phyloP scores from a whole-genome alignment of 2,329 filamentous ascomycete species.

The Thermothelomyces thermophilus region DNA sequence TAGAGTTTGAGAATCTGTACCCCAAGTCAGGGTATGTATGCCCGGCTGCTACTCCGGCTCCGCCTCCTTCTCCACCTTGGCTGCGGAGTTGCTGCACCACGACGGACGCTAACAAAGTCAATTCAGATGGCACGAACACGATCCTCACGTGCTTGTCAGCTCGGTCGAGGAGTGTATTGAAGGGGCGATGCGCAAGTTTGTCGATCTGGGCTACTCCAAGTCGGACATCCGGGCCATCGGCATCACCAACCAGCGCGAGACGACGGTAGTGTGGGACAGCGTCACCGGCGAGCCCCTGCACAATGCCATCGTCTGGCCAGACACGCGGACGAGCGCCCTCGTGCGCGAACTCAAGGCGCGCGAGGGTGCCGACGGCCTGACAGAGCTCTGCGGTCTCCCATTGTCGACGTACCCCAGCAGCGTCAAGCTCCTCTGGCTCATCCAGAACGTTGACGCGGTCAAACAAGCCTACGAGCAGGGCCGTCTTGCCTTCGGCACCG shows the following conservation, averaged over 20 bases:
- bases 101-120: constrained; percentile 7
- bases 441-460: constrained; percentile 64
- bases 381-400: constrained; percentile 69
- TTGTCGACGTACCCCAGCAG: constrained; percentile 84
- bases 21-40: constrained; percentile 70
- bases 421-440: constrained; percentile 77
- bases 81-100: constrained; percentile 4
- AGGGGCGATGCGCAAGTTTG: constrained; percentile 64
- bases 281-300: constrained; percentile 72
- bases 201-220: constrained; percentile 59
- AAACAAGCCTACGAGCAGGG: constrained; percentile 69
- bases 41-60: constrained; percentile 1
- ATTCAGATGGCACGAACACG: constrained; percentile 80
- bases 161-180: constrained; percentile 77
- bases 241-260: constrained; percentile 88
- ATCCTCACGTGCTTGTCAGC: constrained; percentile 67
- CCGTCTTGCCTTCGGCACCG: constrained; percentile 74
- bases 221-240: constrained; percentile 70
- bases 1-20: constrained; percentile 80
- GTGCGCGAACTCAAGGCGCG: constrained; percentile 69
- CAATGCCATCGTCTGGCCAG: constrained; percentile 86
- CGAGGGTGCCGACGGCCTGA: constrained; percentile 61
- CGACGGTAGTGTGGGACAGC: constrained; percentile 77
- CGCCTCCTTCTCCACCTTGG: constrained; percentile 12
- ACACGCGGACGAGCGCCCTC: constrained; percentile 66